Evolutionary conservation across 2,329 filamentous ascomycete species (phyloP).

Genomic region (Albifimbria verrucaria): DNA sequence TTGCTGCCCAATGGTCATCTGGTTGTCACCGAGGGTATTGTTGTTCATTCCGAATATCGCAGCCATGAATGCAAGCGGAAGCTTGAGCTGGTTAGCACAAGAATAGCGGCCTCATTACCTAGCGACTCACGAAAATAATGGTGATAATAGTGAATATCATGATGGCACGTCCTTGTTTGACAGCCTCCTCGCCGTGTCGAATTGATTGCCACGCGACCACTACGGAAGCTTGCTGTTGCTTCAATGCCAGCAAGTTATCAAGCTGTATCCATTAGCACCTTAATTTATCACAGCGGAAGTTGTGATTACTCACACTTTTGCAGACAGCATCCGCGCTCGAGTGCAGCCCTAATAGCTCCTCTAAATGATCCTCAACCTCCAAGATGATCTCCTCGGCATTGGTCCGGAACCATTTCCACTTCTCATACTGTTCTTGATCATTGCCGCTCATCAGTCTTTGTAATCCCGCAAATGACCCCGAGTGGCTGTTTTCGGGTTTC

Average conservation of each 20-base stretch:
- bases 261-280: conserved; percentile 8
- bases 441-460: neutral
- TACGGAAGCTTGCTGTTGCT: conserved; percentile 29
- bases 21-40: conserved; percentile 3
- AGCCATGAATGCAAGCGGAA: conserved; percentile 25
- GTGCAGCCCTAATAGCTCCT: conserved; percentile 1
- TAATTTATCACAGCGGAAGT: no score
- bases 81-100: conserved; percentile 7
- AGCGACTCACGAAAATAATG: conserved; percentile 28
- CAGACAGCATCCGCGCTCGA: conserved; percentile 2
- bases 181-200: conserved; percentile 20
- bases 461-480: neutral
- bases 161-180: conserved; percentile 26
- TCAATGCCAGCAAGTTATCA: conserved; percentile 21
- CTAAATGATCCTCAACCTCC: conserved; percentile 2
- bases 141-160: conserved; percentile 30
- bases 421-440: neutral
- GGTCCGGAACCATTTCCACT: conserved; percentile 2
- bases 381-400: conserved; percentile 2
- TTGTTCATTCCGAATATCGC: conserved; percentile 29
- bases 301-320: neutral
- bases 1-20: conserved; percentile 12
- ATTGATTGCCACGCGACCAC: conserved; percentile 25
- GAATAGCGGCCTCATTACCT: no score
- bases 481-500: neutral